phyloP scores from a whole-genome alignment of 2,329 filamentous ascomycete genomes.

The Bipolaris sorokiniana region DNA sequence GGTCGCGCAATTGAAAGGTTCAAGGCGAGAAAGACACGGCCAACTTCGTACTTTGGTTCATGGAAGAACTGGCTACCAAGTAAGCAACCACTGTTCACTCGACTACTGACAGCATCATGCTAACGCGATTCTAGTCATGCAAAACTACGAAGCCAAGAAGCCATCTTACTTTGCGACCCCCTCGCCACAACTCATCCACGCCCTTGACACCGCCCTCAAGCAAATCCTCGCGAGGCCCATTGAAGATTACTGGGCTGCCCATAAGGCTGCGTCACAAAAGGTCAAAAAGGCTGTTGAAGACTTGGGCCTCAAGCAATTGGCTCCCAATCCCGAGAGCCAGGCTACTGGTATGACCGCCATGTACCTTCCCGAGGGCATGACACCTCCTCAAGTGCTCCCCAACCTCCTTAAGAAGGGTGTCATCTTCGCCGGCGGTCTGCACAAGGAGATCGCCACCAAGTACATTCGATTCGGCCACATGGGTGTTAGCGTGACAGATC shows the following conservation, averaged over 20 bases:
- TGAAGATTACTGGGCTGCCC: conserved; percentile 80
- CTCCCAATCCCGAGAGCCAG: conserved; percentile 84
- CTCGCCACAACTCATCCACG: conserved; percentile 90
- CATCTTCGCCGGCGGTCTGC: conserved; percentile 91
- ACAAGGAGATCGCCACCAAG: conserved; percentile 91
- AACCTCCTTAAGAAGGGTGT: conserved; percentile 85
- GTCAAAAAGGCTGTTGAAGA: conserved; percentile 83
- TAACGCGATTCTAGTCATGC: conserved; percentile 72
- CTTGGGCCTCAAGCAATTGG: conserved; percentile 86
- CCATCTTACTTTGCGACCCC: conserved; percentile 97
- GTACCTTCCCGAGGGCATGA: conserved; percentile 84
- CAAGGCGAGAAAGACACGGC: conserved; percentile 79
- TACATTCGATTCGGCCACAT: conserved; percentile 98
- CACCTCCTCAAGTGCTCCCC: conserved; percentile 81
- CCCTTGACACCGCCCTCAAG: conserved; percentile 84
- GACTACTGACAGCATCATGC: conserved; percentile 1
- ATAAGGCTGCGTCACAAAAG: conserved; percentile 78
- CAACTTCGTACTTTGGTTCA: conserved; percentile 89
- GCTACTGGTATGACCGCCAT: conserved; percentile 98
- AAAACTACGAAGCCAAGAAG: conserved; percentile 98
- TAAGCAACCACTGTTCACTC: conserved; percentile 46
- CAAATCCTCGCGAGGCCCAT: conserved; percentile 85
- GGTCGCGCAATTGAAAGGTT: conserved; percentile 82
- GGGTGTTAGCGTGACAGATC: conserved; percentile 90
- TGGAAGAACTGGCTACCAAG: conserved; percentile 97